A percentile compares a stretch with the other conserved stretches of the same genome.
Conservation (phyloP, 2,329 filamentous ascomycete species). For the Stachybotrys elegans region DNA sequence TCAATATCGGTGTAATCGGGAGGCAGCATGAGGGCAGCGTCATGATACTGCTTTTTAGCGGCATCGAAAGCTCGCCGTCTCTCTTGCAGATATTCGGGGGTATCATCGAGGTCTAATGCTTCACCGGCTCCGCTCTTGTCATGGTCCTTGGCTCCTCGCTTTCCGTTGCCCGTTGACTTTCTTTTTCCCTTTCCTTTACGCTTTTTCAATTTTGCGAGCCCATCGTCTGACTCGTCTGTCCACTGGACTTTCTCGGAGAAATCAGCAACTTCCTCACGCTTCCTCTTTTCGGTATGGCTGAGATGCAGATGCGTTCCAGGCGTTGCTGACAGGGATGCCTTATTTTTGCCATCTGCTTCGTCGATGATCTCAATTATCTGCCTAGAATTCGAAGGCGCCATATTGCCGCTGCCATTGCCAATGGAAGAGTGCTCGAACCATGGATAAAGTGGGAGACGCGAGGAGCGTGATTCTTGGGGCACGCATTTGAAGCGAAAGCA, state of each 20-base stretch:
- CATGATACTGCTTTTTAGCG: constrained; percentile 51
- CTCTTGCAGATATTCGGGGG: constrained; percentile 69
- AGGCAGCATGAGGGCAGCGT: constrained; percentile 68
- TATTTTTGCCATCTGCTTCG: neutral
- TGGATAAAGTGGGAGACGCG: neutral
- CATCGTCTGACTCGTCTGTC: constrained; percentile 55
- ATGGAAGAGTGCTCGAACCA: too few species aligned
- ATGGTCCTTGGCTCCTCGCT: constrained; percentile 15
- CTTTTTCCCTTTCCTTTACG: constrained; percentile 22
- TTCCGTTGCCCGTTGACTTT: constrained; percentile 23
- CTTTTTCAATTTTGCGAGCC: constrained; percentile 51
- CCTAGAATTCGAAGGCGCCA: neutral
- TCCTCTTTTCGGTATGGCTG: constrained; percentile 27
- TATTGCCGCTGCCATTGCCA: neutral
- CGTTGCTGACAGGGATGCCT: neutral
- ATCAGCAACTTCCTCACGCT: constrained; percentile 23
- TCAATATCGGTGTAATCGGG: constrained; percentile 71
- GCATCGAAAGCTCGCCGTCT: constrained; percentile 67
- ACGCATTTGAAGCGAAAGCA: neutral
- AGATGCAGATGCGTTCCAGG: constrained; percentile 15
- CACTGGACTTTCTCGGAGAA: constrained; percentile 42
- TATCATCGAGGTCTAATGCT: constrained; percentile 45
- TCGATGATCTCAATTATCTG: neutral
- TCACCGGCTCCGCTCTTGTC: constrained; percentile 28
- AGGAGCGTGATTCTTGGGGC: neutral